Conservation (phyloP, 257 asterid genomes). For the Echites panduratus region DNA sequence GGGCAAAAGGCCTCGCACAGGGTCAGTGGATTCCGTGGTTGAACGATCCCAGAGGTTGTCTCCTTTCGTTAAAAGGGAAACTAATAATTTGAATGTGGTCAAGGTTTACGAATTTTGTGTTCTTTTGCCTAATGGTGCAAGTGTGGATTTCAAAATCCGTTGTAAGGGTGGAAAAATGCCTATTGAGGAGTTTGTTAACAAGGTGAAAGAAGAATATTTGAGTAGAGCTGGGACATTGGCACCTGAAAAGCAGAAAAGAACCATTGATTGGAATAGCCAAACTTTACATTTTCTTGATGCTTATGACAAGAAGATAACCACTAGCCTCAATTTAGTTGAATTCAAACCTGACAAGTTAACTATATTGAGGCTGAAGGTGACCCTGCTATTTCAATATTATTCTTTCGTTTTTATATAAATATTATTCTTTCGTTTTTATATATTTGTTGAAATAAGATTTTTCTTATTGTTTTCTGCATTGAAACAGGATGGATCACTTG, state of each 20-base stretch:
- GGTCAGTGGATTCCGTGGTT: not conserved
- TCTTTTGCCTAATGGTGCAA: slow-evolving; percentile 50
- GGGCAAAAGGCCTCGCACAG: not conserved
- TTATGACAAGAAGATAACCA: slow-evolving; percentile 19
- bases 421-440: not conserved
- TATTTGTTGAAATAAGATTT: not conserved
- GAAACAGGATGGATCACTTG: slow-evolving; percentile 60
- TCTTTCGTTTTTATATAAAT: not conserved
- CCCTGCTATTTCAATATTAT: slow-evolving; percentile 9
- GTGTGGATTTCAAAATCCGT: slow-evolving; percentile 33
- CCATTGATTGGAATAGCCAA: slow-evolving; percentile 40
- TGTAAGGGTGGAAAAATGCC: slow-evolving; percentile 22
- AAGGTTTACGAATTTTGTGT: slow-evolving; percentile 34
- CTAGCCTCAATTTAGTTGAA: slow-evolving; percentile 23
- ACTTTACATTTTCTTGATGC: slow-evolving; percentile 45
- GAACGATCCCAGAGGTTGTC: not conserved
- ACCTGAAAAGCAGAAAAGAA: slow-evolving; percentile 11
- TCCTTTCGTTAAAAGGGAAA: not conserved
- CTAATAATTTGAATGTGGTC: not conserved
- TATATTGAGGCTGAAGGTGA: slow-evolving; percentile 45
- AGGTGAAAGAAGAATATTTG: slow-evolving; percentile 22
- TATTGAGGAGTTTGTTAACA: slow-evolving; percentile 28
- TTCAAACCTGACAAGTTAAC: slow-evolving; percentile 30
- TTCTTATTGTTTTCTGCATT: slow-evolving; percentile 4
- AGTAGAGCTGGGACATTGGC: slow-evolving; percentile 11